Percentiles rank a stretch among this genome's conserved stretches.
These are phyloP conservation scores for Ustanciosporium gigantosporum DNA, from an alignment of 1,284 basidiomycete genomes.

Conservation along the genomic window DNA sequence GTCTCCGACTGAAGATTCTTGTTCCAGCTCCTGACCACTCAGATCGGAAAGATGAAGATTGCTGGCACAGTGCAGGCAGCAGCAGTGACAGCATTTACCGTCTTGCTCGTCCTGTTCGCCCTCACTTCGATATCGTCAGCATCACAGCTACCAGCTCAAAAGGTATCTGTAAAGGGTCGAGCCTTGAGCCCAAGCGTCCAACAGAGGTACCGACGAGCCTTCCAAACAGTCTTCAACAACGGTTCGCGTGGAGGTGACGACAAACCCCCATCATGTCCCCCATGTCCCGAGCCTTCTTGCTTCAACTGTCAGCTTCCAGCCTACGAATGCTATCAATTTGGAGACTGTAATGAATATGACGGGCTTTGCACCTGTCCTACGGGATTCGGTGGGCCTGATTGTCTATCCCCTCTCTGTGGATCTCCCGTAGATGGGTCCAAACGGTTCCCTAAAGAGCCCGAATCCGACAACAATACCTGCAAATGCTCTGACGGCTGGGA, in stretches of 20 bases:
- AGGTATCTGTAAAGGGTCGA: background rate
- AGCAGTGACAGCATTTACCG: too few relatives aligned
- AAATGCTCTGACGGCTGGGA: slow-evolving; percentile 91
- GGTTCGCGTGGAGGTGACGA: too few relatives aligned
- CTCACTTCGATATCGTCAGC: too few relatives aligned
- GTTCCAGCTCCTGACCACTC: too few relatives aligned
- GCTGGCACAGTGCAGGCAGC: too few relatives aligned
- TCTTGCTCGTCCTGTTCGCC: too few relatives aligned
- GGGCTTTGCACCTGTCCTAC: slow-evolving; percentile 87
- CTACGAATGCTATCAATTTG: slow-evolving; percentile 65
- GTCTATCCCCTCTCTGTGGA: slow-evolving; percentile 75
- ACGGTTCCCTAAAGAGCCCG: slow-evolving; percentile 65
- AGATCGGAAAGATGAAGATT: too few relatives aligned
- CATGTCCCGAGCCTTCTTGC: slow-evolving; percentile 43
- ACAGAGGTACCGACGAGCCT: slow-evolving; percentile 11
- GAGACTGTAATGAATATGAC: slow-evolving; percentile 81
- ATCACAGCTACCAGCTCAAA: too few relatives aligned
- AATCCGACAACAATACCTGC: slow-evolving; percentile 67
- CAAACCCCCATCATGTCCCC: slow-evolving; percentile 35
- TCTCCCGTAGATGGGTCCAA: slow-evolving; percentile 85
- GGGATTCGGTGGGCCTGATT: slow-evolving; percentile 89
- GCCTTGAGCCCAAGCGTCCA: slow-evolving; percentile 12
- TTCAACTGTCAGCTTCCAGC: slow-evolving; percentile 54
- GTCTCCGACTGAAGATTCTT: too few relatives aligned
- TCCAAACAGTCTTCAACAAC: slow-evolving; percentile 22